A percentile compares a stretch with the other conserved stretches of the same genome.
phyloP scores from a whole-genome alignment of 305 asterid genomes.

The Stenogyne calaminthoides region DNA sequence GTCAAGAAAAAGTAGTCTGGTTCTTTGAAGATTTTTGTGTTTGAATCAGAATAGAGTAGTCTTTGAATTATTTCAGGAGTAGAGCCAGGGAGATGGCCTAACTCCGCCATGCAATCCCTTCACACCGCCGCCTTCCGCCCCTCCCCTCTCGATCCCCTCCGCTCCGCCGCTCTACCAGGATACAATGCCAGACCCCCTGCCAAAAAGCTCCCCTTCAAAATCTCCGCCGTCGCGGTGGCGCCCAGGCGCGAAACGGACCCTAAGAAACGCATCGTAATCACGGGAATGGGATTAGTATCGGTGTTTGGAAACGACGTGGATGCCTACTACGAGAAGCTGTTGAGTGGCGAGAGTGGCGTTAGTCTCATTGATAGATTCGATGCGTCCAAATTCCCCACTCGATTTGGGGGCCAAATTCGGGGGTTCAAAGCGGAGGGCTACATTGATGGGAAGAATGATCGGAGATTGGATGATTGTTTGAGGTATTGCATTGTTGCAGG shows the following conservation, averaged over 20 bases:
- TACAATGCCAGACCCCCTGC: slow-evolving; percentile 34
- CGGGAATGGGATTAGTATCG: slow-evolving; percentile 94
- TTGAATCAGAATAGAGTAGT: too few species aligned
- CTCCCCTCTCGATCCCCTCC: slow-evolving; percentile 48
- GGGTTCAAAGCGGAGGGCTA: slow-evolving; percentile 71
- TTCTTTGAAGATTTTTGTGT: too few species aligned
- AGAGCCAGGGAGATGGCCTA: too few species aligned
- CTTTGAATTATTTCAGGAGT: too few species aligned
- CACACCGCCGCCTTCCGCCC: slow-evolving; percentile 49
- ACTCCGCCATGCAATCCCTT: slow-evolving; percentile 55
- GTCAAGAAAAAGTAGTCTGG: too few species aligned
- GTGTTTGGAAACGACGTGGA: slow-evolving; percentile 69
- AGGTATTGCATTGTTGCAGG: slow-evolving; percentile 90
- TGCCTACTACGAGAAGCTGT: slow-evolving; percentile 64
- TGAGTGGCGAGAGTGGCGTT: slow-evolving; percentile 84
- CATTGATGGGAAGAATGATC: slow-evolving; percentile 83
- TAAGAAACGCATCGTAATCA: slow-evolving; percentile 76
- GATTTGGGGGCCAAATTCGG: slow-evolving; percentile 86
- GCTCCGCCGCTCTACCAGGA: slow-evolving; percentile 27
- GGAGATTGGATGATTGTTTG: slow-evolving; percentile 79
- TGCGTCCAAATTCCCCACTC: slow-evolving; percentile 69
- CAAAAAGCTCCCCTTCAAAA: slow-evolving; percentile 32
- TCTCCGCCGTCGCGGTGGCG: slow-evolving; percentile 62
- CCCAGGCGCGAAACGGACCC: slow-evolving; percentile 84
- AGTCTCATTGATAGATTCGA: slow-evolving; percentile 71